Evolutionary conservation across 345 rosid species (phyloP).

Genomic region (Populus davidiana): DNA sequence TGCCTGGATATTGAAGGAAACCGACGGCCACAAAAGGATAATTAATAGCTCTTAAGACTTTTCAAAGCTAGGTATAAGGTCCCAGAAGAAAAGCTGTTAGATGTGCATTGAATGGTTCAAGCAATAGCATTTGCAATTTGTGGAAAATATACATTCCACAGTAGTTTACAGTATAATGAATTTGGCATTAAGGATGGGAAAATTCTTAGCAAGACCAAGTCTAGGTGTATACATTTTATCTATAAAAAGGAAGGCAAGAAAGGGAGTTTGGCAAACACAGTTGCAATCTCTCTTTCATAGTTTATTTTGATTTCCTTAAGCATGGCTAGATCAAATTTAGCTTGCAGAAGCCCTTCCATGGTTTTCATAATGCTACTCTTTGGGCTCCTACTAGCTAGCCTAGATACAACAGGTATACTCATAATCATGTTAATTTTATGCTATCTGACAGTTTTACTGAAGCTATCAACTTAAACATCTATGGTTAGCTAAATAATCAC

Average conservation of each 20-base stretch:
- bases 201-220: background rate
- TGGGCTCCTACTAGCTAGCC: constrained; percentile 10
- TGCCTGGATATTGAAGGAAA: no score
- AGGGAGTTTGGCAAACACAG: background rate
- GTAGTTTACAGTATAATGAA: no score
- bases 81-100: background rate
- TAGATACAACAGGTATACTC: constrained; percentile 18
- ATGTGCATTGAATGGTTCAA: background rate
- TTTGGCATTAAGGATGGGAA: background rate
- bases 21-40: background rate
- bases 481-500: background rate
- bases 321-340: background rate
- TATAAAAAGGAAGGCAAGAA: background rate
- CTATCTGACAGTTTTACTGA: background rate
- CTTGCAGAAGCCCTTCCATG: background rate
- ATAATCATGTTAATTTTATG: background rate
- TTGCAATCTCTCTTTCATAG: background rate
- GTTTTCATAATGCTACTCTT: constrained; percentile 3
- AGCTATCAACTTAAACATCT: background rate
- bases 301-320: background rate
- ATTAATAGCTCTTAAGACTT: background rate
- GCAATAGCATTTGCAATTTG: background rate
- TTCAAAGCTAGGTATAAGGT: background rate
- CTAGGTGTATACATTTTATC: background rate
- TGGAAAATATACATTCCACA: no score